Percentiles rank a stretch among this genome's conserved stretches.
phyloP scores from a whole-genome alignment of 768 basidiomycete species.

The Suillus plorans region DNA sequence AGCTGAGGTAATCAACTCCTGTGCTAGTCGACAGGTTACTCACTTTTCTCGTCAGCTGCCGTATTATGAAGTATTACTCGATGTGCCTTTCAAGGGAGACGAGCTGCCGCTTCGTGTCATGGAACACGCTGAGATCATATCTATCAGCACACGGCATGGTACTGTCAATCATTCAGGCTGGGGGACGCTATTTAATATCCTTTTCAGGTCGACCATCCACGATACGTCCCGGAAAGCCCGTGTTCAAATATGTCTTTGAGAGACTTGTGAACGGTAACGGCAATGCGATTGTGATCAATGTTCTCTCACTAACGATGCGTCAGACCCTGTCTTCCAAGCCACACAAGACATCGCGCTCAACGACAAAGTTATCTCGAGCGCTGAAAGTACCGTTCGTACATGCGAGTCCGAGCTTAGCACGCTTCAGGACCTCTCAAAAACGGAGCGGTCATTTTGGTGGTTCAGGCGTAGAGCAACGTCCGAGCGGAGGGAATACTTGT shows the following conservation, averaged over 20 bases:
- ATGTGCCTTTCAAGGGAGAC: slow-evolving; percentile 91
- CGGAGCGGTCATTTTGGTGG: slow-evolving; percentile 45
- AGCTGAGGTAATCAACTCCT: slow-evolving; percentile 47
- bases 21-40: slow-evolving; percentile 21
- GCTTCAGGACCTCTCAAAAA: slow-evolving; percentile 62
- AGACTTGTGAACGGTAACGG: slow-evolving; percentile 68
- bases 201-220: slow-evolving; percentile 72
- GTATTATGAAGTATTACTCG: slow-evolving; percentile 78
- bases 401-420: slow-evolving; percentile 77
- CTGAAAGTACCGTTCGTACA: slow-evolving; percentile 62
- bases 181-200: not conserved
- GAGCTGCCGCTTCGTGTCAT: slow-evolving; percentile 77
- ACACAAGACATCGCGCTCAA: slow-evolving; percentile 82
- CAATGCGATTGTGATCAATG: not conserved
- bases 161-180: slow-evolving; percentile 6
- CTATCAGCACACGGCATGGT: slow-evolving; percentile 78
- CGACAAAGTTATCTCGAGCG: slow-evolving; percentile 55
- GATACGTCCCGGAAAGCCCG: slow-evolving; percentile 88
- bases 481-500: slow-evolving; percentile 63
- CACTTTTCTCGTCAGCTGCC: slow-evolving; percentile 50
- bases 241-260: slow-evolving; percentile 84
- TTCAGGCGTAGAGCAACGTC: slow-evolving; percentile 49
- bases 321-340: slow-evolving; percentile 78
- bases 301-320: not conserved
- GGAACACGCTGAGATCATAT: slow-evolving; percentile 88